A percentile compares a stretch with the other conserved stretches of the same genome.
Conservation (phyloP, 257 asterid species). For the Salvia miltiorrhiza region DNA sequence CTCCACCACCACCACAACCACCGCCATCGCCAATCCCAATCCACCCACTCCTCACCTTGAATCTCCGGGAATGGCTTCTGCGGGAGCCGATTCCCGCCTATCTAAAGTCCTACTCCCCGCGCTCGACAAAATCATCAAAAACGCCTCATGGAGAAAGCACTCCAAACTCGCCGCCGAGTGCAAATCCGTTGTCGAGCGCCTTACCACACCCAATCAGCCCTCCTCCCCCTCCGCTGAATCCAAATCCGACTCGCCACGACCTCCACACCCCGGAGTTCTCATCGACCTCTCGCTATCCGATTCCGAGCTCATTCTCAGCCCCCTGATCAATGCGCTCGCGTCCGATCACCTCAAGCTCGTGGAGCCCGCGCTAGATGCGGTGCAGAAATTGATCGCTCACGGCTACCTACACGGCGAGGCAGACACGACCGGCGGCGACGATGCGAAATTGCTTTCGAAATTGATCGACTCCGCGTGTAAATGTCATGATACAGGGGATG, state of each 20-base stretch:
- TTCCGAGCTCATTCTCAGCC: conserved; percentile 72
- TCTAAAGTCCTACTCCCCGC: conserved; percentile 62
- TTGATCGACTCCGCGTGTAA: conserved; percentile 78
- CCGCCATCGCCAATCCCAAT: conserved; percentile 1
- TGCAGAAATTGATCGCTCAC: conserved; percentile 86
- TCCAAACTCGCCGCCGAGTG: conserved; percentile 82
- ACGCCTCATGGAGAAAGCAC: conserved; percentile 94
- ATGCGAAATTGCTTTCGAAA: conserved; percentile 61
- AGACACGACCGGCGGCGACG: conserved; percentile 73
- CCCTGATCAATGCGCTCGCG: conserved; percentile 67
- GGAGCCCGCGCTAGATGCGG: conserved; percentile 89
- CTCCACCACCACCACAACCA: not conserved
- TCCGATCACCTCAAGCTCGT: conserved; percentile 64
- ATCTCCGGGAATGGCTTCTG: conserved; percentile 84
- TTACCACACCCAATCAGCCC: conserved; percentile 48
- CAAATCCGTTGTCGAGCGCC: conserved; percentile 76
- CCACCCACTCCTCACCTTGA: conserved; percentile 13
- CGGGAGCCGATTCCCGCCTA: conserved; percentile 97
- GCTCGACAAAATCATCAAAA: conserved; percentile 82
- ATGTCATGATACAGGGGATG: conserved; percentile 87
- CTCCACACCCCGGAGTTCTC: conserved; percentile 71
- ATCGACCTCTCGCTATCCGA: conserved; percentile 67
- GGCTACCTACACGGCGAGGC: conserved; percentile 89
- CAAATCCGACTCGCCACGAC: conserved; percentile 44
- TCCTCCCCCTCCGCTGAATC: conserved; percentile 47